Evolutionary conservation across 768 basidiomycete genomes (phyloP), one percentile per base, ranked within the genome.

Genomic region (Rhodotorula diobovata): DNA sequence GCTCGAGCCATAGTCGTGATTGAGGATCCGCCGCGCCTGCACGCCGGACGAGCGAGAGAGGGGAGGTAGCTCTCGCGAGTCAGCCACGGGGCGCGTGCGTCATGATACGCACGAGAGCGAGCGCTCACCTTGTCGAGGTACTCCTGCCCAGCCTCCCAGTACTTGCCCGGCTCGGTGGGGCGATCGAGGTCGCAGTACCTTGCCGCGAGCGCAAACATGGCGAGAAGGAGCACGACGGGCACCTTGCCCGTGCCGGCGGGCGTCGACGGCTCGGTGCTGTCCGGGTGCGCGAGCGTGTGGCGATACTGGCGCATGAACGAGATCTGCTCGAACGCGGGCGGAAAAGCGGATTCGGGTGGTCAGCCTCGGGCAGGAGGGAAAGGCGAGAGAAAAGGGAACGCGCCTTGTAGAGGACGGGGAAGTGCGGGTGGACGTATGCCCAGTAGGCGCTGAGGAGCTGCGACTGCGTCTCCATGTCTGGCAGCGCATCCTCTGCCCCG

Each of bases 201-300:
- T 5, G 90, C 87, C 4, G 91, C 89, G 60, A 90, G 83, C 28
- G 92, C 84, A 77, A 88, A 91, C 86, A 94, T 92, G n/a, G 86
- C 85, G 37, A 93, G 84, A 7, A 94, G 83, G 21, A 93, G 84
- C 8, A 92, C 83, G 12, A 85, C 80, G 7, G 90, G 76, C 30
- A 78, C 74, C 41, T 76, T 75, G n/a, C 76, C 75, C 53, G 54
- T 45, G 10, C 69, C 73, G 21, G 66, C 63, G 9, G 75, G 61
- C 30, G 46, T 67, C 35, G 60, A 54, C 34, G 69, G 65, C 32
- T 66, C 73, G 28, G 45, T 39, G 56, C 69, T 57, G 57, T 74
- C 46, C 32, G 62, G 70, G 39, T 75, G 72, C 11, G 66, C 64
- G 48, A 77, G 69, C 8, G 61, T 53, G 66, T 75, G 70, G 5